Percentiles rank a stretch among this genome's conserved stretches.
phyloP scores from a whole-genome alignment of 805 yeast genomes.

The Teunomyces cretensis region DNA sequence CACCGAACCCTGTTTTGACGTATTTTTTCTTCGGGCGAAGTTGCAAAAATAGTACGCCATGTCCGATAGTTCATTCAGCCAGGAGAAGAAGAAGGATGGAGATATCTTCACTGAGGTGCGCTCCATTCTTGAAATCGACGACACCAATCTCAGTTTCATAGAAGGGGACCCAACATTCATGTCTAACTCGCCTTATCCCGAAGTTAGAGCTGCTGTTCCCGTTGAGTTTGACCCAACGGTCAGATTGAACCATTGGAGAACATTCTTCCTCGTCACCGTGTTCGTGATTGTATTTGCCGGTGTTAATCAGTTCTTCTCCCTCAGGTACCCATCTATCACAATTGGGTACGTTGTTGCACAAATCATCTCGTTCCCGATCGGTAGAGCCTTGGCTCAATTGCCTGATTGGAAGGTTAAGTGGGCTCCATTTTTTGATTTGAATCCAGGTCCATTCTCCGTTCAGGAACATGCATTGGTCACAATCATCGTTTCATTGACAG shows the following conservation, averaged over 20 bases:
- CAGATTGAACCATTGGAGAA: slow-evolving; percentile 19
- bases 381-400: slow-evolving; percentile 16
- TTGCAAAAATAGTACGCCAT: background rate
- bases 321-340: slow-evolving; percentile 24
- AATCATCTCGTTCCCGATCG: slow-evolving; percentile 23
- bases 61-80: background rate
- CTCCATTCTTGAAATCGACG: slow-evolving; percentile 10
- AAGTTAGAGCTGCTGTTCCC: slow-evolving; percentile 23
- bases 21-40: no score
- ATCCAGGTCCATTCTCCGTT: slow-evolving; percentile 20
- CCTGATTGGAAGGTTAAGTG: slow-evolving; percentile 10
- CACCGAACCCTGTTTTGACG: no score
- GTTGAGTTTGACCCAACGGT: slow-evolving; percentile 16
- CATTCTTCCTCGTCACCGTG: slow-evolving; percentile 19
- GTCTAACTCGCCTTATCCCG: slow-evolving; percentile 21
- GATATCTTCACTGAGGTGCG: slow-evolving; percentile 4
- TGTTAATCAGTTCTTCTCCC: slow-evolving; percentile 24
- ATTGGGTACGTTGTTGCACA: slow-evolving; percentile 26
- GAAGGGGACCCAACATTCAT: slow-evolving; percentile 15
- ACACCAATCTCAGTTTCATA: slow-evolving; percentile 10
- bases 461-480: slow-evolving; percentile 24
- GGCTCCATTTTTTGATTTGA: slow-evolving; percentile 18
- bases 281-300: slow-evolving; percentile 26
- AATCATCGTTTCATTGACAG: slow-evolving; percentile 20
- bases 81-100: slow-evolving; percentile 3